Base-by-base conservation (phyloP, 805 yeast species). In the Teunomyces stri region DNA sequence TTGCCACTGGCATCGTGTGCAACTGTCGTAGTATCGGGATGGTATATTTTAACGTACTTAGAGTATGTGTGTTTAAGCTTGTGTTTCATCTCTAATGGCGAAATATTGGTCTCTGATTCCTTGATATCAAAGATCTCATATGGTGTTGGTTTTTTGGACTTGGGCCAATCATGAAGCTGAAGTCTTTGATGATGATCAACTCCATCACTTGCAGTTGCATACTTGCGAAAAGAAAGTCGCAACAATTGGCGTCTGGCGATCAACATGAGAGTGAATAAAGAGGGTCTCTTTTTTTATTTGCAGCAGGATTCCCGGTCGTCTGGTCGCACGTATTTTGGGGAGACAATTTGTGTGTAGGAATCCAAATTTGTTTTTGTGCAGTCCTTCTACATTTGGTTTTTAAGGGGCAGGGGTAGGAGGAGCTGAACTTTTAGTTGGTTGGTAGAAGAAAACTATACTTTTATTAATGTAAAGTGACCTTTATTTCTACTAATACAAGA, bases 1-100 rank as follows among this genome's bases (percentile, higher is more conserved):
- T 54, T 40, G 4, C 76, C 72, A 15, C 57, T 49, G 34, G 61
- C 62, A 33, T 66, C 62, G 6, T 61, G 29, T 0, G 64, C 53
- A 29, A 64, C 61, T 13, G 56, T 50, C 2, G 72, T 56, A 2
- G 76, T 61, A 59, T 90, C 97, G 0, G 97, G 97, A 61, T 90
- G 97, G 56, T 90, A 90, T 7, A 82, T 59, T 62, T 86, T 87
- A 9, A 90, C 90, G 41, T 57, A 68, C 43, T 64, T 64, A 43
- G 60, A 54, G 53, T 72, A 71, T 21, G 51, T 64, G 4, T 52
- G 27, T 47, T 69, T 68, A 22, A 72, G 51, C 5, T 81, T 68
- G 45, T 78, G 72, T 53, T 77, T 79, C 57, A 84, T 86, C 39
- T 75, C 75, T 21, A 66, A 52, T 50, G 79, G 79, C 43, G 84